Evolutionary conservation across 2,329 filamentous ascomycete genomes (phyloP), one percentile per base, ranked within the genome.

Genomic region (Acephala macrosclerotiorum): DNA sequence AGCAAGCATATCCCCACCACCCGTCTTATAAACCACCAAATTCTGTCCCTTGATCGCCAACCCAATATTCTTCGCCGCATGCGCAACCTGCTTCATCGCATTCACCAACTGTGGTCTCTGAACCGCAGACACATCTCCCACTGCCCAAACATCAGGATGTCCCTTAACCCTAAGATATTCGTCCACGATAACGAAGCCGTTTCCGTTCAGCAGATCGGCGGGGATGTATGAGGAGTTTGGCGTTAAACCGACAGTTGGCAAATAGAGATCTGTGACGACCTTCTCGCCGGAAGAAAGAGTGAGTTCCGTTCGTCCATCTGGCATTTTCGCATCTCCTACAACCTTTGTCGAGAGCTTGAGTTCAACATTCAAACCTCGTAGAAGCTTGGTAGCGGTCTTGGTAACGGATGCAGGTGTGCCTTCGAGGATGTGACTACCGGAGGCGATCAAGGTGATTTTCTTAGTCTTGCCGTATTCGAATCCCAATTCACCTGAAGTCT

Each of bases 161-260:
- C 78, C 80, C 66, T 78, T 79, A 38, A 85, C 82, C 36, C 79
- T 79, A 73, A 84, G 81, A 71, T 77, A 81, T 38, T 84, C 83
- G 69, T 89, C 85, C 3, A 85, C 81, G 9, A 80, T 75, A 64
- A 83, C 81, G 66, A 80, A 84, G 53, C 80, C 81, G 55, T 74
- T 75, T 22, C 80, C 76, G 26, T 79, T 81, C 22, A 87, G 79
- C 67, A 83, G 78, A 64, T 75, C 74, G 1, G 71, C 71, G 1
- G 84, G 82, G 3, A 89, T 70, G 75, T 82, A 89, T 38, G 82
- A 82, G 3, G 85, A 82, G 76, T 89, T 89, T 60, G 87, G 84
- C 22, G 77, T 71, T 55, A 87, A 73, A 49, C 87, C 87, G 71
- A 83, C 83, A 2, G 86, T 85, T 8, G 86, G 82, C 57, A 89